phyloP scores from a whole-genome alignment of 495 filamentous ascomycete species.

The Penicillium malachiteum region DNA sequence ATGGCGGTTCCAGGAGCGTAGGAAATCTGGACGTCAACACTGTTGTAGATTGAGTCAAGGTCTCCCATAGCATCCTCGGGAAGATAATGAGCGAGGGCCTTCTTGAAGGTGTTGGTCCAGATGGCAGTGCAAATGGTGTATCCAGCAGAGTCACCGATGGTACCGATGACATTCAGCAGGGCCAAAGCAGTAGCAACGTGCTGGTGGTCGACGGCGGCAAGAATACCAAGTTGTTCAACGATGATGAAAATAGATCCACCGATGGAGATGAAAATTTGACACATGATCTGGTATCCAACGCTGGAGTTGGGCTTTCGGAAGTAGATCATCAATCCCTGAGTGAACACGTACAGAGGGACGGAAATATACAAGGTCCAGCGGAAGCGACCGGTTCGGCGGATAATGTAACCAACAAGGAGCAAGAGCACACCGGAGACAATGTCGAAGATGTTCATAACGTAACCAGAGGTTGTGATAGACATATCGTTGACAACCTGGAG shows the following conservation, averaged over 20 bases:
- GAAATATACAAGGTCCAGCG: slow-evolving; percentile 36
- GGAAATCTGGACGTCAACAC: slow-evolving; percentile 48
- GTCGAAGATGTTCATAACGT: slow-evolving; percentile 51
- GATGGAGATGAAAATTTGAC: slow-evolving; percentile 69
- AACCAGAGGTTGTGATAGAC: slow-evolving; percentile 46
- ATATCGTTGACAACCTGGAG: slow-evolving; percentile 68
- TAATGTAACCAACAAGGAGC: slow-evolving; percentile 48
- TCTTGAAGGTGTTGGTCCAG: slow-evolving; percentile 62
- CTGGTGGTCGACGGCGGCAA: slow-evolving; percentile 63
- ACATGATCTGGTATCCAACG: slow-evolving; percentile 67
- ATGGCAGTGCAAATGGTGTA: slow-evolving; percentile 59
- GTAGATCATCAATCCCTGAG: slow-evolving; percentile 56
- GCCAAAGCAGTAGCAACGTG: slow-evolving; percentile 65
- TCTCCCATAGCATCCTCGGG: slow-evolving; percentile 43
- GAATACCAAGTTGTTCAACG: slow-evolving; percentile 62
- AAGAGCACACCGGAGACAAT: slow-evolving; percentile 43
- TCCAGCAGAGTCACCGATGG: slow-evolving; percentile 65
- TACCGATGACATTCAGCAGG: slow-evolving; percentile 57
- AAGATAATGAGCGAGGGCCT: slow-evolving; percentile 50
- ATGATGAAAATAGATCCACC: slow-evolving; percentile 58
- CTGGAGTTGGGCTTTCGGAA: slow-evolving; percentile 59
- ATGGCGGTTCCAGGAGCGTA: slow-evolving; percentile 51
- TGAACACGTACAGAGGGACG: slow-evolving; percentile 58
- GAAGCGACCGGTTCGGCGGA: slow-evolving; percentile 58
- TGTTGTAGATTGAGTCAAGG: slow-evolving; percentile 52